phyloP scores from a whole-genome alignment of 352 stramenopile genomes.

The Globisporangium barbulae region DNA sequence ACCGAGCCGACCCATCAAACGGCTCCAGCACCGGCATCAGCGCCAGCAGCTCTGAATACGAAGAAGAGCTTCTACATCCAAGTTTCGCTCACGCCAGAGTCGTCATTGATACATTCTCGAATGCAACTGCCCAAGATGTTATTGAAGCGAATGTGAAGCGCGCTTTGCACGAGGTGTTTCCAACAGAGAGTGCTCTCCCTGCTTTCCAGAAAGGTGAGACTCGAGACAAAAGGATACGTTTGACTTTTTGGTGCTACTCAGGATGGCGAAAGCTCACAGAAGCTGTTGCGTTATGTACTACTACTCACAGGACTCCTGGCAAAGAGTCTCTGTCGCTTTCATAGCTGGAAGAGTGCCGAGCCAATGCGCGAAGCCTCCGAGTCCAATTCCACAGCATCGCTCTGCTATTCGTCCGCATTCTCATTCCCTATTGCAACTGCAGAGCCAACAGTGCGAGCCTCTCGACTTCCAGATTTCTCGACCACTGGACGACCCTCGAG shows the following conservation, averaged over 20 bases:
- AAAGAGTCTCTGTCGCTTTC: constrained; percentile 33
- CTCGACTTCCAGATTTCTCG: constrained; percentile 3
- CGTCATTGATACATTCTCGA: constrained; percentile 9
- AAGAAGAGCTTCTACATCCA: constrained; percentile 37
- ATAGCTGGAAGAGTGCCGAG: constrained; percentile 20
- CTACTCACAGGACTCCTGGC: constrained; percentile 34
- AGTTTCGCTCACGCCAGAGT: constrained; percentile 1
- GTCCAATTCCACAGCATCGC: not conserved
- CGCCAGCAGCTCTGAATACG: too few relatives aligned
- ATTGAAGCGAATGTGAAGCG: constrained; percentile 36
- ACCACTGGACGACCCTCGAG: not conserved
- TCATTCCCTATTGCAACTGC: constrained; percentile 9
- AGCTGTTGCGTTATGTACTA: not conserved
- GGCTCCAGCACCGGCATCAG: too few relatives aligned
- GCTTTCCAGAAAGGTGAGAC: constrained; percentile 18
- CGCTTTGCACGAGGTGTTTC: constrained; percentile 24
- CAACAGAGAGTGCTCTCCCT: constrained; percentile 12
- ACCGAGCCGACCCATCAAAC: too few relatives aligned
- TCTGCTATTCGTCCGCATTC: constrained; percentile 43
- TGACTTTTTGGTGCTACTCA: not conserved
- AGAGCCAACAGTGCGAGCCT: not conserved
- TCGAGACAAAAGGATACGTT: too few relatives aligned
- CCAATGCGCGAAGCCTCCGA: constrained; percentile 6
- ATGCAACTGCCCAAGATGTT: constrained; percentile 18
- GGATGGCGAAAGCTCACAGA: not conserved